Base-by-base conservation (phyloP, 116 monocot species). In the Posidonia oceanica region DNA sequence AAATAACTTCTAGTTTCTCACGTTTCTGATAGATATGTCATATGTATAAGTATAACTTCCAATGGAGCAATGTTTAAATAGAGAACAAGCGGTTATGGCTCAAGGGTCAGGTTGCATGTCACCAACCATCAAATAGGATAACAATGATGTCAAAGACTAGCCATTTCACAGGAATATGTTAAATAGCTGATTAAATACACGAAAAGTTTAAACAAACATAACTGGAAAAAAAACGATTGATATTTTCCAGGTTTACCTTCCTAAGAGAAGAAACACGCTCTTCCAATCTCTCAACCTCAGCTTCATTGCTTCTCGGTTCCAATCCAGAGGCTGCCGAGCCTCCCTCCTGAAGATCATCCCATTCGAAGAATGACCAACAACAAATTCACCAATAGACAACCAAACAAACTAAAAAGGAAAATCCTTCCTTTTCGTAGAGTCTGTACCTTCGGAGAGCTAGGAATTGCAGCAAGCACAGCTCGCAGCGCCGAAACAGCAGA, bases 241-340 rank as follows among this genome's bases (percentile, higher is more conserved):
- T 42, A 5, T 42, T 42, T 42, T 0, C 48, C 48, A 48, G 12
- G 12, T 12, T 7, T 23, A 95, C 95, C 91, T 84, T 91, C 78
- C 85, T 77, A 36, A 95, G 53, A 20, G 61, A 68, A 52, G 88
- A 78, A 54, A 62, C 86, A 58, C 75, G 84, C 41, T 73, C 84
- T 78, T 95, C 91, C 73, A 95, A 73, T 54, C 81, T 86, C 69
- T 86, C 80, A 21, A 88, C 78, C 63, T 88, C 88, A 71, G 70
- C 65, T 52, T 74, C 75, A 75, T 86, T 85, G 55, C 58, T 60
- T 64, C 70, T 69, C 4, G 69, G 40, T 65, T 84, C 86, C 67
- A 74, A 51, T 42, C 42, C 13, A 52, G 23, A 41, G 13, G 10
- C 64, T 5, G 6, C 58, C 23, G 13, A 36, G 13, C 66, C 76